A percentile compares a stretch with the other conserved stretches of the same genome.
Evolutionary conservation across 768 basidiomycete genomes (phyloP).

Genomic region (Boletus barrowsii): DNA sequence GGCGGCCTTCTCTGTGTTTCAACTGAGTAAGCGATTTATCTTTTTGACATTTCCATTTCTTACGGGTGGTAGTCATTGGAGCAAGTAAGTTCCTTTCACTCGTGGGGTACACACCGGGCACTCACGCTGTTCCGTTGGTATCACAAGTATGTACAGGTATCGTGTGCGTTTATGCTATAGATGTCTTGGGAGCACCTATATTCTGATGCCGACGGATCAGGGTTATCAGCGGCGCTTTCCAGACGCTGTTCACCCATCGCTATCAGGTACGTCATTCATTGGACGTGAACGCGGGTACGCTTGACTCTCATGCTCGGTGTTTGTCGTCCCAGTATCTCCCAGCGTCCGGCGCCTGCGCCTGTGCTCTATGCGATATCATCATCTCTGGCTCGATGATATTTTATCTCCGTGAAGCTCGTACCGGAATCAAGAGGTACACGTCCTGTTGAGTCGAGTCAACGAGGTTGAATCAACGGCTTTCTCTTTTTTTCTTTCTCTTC

Average conservation of each 20-base stretch:
- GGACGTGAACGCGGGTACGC: too few species aligned
- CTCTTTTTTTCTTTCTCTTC: not conserved
- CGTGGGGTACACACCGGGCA: too few species aligned
- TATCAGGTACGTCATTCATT: too few species aligned
- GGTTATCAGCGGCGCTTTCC: too few species aligned
- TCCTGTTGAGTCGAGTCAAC: not conserved
- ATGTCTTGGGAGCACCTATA: not conserved
- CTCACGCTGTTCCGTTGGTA: too few species aligned
- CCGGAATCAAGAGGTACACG: slow-evolving; percentile 1
- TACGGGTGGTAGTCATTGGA: not conserved
- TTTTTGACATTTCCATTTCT: not conserved
- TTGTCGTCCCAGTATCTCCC: too few species aligned
- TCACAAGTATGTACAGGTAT: not conserved
- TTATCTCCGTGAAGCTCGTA: slow-evolving; percentile 1
- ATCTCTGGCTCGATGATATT: slow-evolving; percentile 3
- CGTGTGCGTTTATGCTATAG: not conserved
- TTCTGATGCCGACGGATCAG: not conserved
- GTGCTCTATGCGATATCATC: not conserved
- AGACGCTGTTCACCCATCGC: too few species aligned
- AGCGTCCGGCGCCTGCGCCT: too few species aligned
- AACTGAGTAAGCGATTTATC: not conserved
- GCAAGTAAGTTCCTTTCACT: not conserved
- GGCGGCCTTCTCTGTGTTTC: not conserved
- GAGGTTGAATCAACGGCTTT: not conserved
- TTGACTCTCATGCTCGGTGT: too few species aligned